phyloP scores from a whole-genome alignment of 1,284 basidiomycete genomes.

The Tilletia walkeri region DNA sequence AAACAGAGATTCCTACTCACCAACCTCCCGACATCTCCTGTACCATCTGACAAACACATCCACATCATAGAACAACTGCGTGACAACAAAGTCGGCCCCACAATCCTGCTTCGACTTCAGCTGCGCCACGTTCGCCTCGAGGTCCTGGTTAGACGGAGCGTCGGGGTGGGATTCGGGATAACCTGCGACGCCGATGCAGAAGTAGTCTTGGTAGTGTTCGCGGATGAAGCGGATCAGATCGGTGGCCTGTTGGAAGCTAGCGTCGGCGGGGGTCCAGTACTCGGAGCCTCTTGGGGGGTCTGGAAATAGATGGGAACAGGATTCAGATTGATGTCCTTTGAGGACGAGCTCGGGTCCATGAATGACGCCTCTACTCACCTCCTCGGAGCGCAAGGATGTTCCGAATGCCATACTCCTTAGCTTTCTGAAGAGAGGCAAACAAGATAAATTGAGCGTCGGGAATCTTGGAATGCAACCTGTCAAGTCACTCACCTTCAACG shows the following conservation, averaged over 20 bases:
- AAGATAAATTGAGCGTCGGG: not conserved
- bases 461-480: not conserved
- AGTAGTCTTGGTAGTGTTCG: conserved; percentile 76
- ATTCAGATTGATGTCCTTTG: conserved; percentile 10
- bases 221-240: conserved; percentile 91
- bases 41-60: conserved; percentile 58
- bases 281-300: conserved; percentile 92
- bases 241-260: conserved; percentile 78
- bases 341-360: not conserved
- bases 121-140: conserved; percentile 61
- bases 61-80: conserved; percentile 95
- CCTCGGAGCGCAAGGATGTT: conserved; percentile 83
- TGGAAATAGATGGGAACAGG: conserved; percentile 38
- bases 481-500: conserved; percentile 65
- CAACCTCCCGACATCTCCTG: conserved; percentile 29
- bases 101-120: conserved; percentile 89
- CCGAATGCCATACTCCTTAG: conserved; percentile 76
- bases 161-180: conserved; percentile 65
- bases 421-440: conserved; percentile 62
- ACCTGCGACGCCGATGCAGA: conserved; percentile 88
- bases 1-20: conserved; percentile 2
- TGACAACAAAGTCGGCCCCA: conserved; percentile 92
- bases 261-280: conserved; percentile 82
- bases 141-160: not conserved
- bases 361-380: not conserved